A percentile compares a stretch with the other conserved stretches of the same genome.
Conservation (phyloP, 306 rosid species). For the Elaeagnus macrophylla region DNA sequence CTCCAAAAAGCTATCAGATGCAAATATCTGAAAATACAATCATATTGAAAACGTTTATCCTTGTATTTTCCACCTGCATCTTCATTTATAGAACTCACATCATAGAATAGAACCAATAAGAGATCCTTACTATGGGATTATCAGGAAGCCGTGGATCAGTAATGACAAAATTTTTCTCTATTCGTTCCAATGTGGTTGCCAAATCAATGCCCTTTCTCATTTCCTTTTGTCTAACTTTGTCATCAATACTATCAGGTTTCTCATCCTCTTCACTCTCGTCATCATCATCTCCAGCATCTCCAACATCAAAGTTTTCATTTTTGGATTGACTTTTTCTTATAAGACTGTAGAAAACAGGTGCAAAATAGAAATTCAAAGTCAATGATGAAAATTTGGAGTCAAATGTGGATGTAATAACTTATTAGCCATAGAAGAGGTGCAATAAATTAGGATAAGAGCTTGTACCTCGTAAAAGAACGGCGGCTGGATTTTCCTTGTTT, state of each 20-base stretch:
- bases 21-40: slow-evolving; percentile 64
- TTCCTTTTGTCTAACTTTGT: slow-evolving; percentile 56
- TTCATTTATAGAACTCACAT: slow-evolving; percentile 4
- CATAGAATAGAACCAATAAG: neutral
- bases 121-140: slow-evolving; percentile 78
- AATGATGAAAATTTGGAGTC: neutral
- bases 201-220: slow-evolving; percentile 95
- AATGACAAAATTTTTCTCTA: slow-evolving; percentile 94
- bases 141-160: slow-evolving; percentile 98
- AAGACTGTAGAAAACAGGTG: slow-evolving; percentile 28
- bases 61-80: slow-evolving; percentile 8
- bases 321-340: slow-evolving; percentile 43
- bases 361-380: neutral
- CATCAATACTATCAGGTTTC: slow-evolving; percentile 41
- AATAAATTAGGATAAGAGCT: neutral
- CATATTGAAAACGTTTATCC: slow-evolving; percentile 3
- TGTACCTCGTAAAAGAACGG: slow-evolving; percentile 81
- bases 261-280: slow-evolving; percentile 28
- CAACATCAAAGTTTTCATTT: slow-evolving; percentile 34
- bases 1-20: slow-evolving; percentile 96
- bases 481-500: slow-evolving; percentile 49
- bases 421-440: neutral
- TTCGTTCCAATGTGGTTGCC: slow-evolving; percentile 96
- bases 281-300: slow-evolving; percentile 24
- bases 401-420: neutral